Base-by-base conservation (phyloP, 2,329 filamentous ascomycete species). In the Arthroderma sp. region DNA sequence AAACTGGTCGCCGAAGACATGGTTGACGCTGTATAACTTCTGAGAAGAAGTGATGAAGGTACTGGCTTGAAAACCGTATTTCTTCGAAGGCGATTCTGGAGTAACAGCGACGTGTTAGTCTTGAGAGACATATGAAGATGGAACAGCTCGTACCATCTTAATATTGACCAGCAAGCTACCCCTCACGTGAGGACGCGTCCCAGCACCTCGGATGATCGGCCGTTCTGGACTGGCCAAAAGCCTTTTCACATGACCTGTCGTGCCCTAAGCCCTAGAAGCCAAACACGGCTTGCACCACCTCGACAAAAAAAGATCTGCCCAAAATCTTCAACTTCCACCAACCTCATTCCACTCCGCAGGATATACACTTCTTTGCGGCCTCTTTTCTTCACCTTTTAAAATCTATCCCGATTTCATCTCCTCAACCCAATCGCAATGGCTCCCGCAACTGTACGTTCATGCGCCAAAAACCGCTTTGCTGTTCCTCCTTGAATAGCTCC, bases 351-450 rank as follows among this genome's bases (percentile, higher is more conserved):
- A 40, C 11, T 38, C 53, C 86, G 86, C 82, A 91, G 86, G 86
- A 91, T 91, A 83, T 73, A 72, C 70, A 91, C 74, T 68, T 87
- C 82, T 87, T 86, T 87, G 82, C 82, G 82, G 71, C 69, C 53
- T 54, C 56, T 54, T 53, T 56, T 60, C 15, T 22, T 22, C 15
- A 22, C 15, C 15, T 22, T 22, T 22, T 22, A 22, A 22, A 22
- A 22, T 58, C 56, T 63, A 38, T 27, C 11, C 33, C 30, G 11
- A 43, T 22, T 30, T 5, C 29, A n/a, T 15, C 32, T 37, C 41
- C 33, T 7, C 15, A 22, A 22, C 15, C 61, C 64, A 69, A 59
- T 68, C 70, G 74, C 70, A 84, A 94, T 94, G 86, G 83, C 82
- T 80, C 77, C 82, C 70, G 75, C 75, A 71, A 77, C 82, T 73